Percentiles rank a stretch among this genome's conserved stretches.
phyloP scores from a whole-genome alignment of 2,329 filamentous ascomycete genomes.

The Trichothecium sympodiale region DNA sequence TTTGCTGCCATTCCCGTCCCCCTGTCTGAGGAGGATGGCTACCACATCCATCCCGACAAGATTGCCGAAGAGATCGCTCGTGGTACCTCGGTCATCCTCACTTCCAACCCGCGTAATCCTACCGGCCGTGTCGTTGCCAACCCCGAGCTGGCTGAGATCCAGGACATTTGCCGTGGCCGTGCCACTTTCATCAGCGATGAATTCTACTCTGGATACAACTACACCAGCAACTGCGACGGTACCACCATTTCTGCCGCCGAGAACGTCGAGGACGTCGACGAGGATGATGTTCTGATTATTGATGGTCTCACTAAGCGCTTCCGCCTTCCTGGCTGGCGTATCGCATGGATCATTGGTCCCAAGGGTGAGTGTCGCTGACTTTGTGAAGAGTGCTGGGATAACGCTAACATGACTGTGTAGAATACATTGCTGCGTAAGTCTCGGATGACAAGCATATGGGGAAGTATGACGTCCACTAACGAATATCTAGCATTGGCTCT shows the following conservation, averaged over 20 bases:
- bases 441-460: neutral
- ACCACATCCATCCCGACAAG: conserved; percentile 84
- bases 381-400: no score
- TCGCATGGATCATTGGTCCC: conserved; percentile 90
- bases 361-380: conserved; percentile 38
- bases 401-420: conserved; percentile 21
- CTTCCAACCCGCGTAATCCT: conserved; percentile 90
- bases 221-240: conserved; percentile 84
- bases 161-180: conserved; percentile 82
- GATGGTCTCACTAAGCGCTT: conserved; percentile 96
- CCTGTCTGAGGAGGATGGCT: conserved; percentile 72
- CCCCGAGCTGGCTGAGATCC: conserved; percentile 78
- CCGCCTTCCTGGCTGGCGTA: conserved; percentile 89
- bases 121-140: conserved; percentile 81
- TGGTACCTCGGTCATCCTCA: conserved; percentile 79
- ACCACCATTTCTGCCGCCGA: conserved; percentile 79
- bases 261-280: conserved; percentile 81
- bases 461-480: conserved; percentile 9
- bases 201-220: conserved; percentile 96
- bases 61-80: conserved; percentile 85
- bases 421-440: conserved; percentile 74
- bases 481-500: conserved; percentile 54
- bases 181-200: conserved; percentile 92
- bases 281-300: conserved; percentile 86
- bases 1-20: conserved; percentile 83